Evolutionary conservation across 768 basidiomycete genomes (phyloP).

Genomic region (Solioccasus polychromus): DNA sequence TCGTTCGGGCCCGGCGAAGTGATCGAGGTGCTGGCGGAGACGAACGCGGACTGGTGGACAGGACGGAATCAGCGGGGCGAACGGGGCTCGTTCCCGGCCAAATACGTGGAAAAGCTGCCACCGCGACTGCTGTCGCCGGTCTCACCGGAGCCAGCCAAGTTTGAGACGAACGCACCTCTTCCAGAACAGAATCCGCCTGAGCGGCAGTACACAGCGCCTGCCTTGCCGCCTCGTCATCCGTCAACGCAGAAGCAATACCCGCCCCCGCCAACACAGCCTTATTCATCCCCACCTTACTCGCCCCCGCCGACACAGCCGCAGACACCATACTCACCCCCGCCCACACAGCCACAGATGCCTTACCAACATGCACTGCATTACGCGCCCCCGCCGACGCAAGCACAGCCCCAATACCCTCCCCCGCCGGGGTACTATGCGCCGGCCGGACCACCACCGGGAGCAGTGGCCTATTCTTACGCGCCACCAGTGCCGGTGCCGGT

Average conservation of each 20-base stretch:
- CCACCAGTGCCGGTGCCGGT: slow-evolving; percentile 20
- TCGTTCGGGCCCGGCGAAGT: slow-evolving; percentile 72
- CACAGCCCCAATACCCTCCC: slow-evolving; percentile 8
- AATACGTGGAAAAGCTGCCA: slow-evolving; percentile 64
- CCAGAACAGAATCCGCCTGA: slow-evolving; percentile 6
- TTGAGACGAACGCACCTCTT: slow-evolving; percentile 7
- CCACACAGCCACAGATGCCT: no score
- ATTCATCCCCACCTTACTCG: no score
- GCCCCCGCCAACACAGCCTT: no score
- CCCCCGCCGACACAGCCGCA: no score
- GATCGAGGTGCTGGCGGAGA: slow-evolving; percentile 78
- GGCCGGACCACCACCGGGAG: slow-evolving; percentile 12
- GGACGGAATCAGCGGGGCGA: slow-evolving; percentile 58
- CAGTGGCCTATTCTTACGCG: slow-evolving; percentile 12
- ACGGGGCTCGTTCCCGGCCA: slow-evolving; percentile 76
- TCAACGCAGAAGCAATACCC: no score
- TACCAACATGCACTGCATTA: no score
- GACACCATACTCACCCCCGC: no score
- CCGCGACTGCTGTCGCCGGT: slow-evolving; percentile 18
- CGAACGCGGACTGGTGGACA: slow-evolving; percentile 90
- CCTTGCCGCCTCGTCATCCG: no score
- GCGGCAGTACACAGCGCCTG: slow-evolving; percentile 17
- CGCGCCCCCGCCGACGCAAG: no score
- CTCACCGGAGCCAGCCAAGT: slow-evolving; percentile 21
- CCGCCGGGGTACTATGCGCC: slow-evolving; percentile 17